These are phyloP conservation scores for Phytophthora citricola DNA, from an alignment of 352 stramenopile species.

Conservation along the genomic window DNA sequence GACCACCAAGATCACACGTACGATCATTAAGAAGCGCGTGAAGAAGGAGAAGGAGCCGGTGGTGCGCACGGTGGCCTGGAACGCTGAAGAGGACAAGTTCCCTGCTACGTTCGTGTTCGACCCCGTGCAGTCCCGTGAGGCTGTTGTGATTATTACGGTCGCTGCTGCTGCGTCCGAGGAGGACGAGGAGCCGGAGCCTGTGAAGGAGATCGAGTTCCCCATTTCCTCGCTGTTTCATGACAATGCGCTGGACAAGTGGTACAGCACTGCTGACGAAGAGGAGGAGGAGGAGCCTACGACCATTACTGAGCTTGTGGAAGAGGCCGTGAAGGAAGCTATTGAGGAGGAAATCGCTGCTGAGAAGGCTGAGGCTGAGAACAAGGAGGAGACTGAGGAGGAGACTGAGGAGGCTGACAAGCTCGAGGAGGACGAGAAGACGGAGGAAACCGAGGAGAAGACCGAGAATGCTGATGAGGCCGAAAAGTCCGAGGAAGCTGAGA, in stretches of 20 bases:
- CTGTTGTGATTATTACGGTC: constrained; percentile 77
- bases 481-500: constrained; percentile 1
- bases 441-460: too few species aligned
- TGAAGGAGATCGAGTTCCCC: constrained; percentile 85
- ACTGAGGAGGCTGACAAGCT: constrained; percentile 24
- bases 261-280: constrained; percentile 54
- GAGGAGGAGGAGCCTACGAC: constrained; percentile 43
- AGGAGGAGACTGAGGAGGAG: constrained; percentile 15
- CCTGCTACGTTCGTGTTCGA: constrained; percentile 84
- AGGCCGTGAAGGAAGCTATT: constrained; percentile 10
- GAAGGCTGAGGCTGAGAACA: constrained; percentile 11
- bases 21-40: constrained; percentile 60
- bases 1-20: constrained; percentile 66
- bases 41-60: constrained; percentile 60
- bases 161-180: constrained; percentile 44
- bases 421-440: constrained; percentile 1
- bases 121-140: constrained; percentile 83
- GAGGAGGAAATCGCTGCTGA: constrained; percentile 18
- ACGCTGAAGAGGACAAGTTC: constrained; percentile 41
- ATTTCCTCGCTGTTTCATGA: constrained; percentile 79
- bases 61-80: constrained; percentile 49
- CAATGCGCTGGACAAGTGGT: constrained; percentile 73
- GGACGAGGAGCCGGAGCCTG: constrained; percentile 55
- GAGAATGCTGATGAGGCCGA: too few species aligned
- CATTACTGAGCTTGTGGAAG: constrained; percentile 40